phyloP scores from a whole-genome alignment of 75 land plant genomes.

The Cryptomeria japonica region DNA sequence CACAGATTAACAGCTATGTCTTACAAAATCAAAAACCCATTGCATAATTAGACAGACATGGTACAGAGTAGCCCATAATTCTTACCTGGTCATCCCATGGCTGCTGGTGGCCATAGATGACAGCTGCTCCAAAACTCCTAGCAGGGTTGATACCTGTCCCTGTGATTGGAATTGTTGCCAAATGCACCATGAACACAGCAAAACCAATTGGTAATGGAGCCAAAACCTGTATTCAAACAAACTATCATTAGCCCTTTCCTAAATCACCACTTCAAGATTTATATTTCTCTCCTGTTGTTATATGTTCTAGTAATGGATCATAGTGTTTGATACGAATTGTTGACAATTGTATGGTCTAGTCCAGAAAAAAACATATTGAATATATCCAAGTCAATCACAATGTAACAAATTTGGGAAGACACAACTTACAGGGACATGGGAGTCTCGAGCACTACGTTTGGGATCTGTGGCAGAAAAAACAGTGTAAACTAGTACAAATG shows the following conservation, averaged over 20 bases:
- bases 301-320: too few species aligned
- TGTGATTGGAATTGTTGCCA: conserved; percentile 48
- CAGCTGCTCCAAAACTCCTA: conserved; percentile 48
- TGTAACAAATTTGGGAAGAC: neutral
- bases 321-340: too few species aligned
- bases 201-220: conserved; percentile 47
- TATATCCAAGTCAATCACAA: neutral
- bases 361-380: too few species aligned
- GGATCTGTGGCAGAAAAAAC: conserved; percentile 64
- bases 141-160: conserved; percentile 49
- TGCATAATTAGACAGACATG: neutral
- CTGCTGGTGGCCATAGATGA: conserved; percentile 32
- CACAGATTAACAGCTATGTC: neutral
- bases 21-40: neutral
- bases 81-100: conserved; percentile 44
- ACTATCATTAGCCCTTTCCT: neutral
- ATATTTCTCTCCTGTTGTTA: too few species aligned
- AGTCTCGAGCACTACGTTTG: conserved; percentile 55
- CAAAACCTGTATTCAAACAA: conserved; percentile 22
- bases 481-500: conserved; percentile 57
- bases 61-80: neutral
- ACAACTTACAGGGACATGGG: conserved; percentile 54
- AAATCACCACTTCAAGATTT: neutral
- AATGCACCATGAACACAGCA: conserved; percentile 49
- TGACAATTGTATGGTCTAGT: too few species aligned